phyloP scores from a whole-genome alignment of 768 basidiomycete genomes.

The Pholiota microspora region DNA sequence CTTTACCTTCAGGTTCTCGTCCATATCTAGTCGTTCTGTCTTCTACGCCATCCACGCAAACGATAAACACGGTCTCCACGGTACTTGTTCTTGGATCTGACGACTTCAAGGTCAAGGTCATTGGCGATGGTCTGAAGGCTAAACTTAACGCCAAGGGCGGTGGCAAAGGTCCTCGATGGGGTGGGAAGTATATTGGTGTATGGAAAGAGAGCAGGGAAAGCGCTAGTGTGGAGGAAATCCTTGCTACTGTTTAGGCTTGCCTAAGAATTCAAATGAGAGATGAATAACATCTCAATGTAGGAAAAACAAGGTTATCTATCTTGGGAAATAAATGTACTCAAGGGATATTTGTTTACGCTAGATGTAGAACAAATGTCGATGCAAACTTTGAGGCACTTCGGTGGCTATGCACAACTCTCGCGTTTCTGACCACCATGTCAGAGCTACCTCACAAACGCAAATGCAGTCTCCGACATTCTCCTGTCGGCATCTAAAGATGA shows the following conservation, averaged over 20 bases:
- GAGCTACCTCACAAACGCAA: no score
- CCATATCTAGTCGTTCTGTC: conserved; percentile 53
- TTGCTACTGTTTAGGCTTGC: conserved; percentile 24
- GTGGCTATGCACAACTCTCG: no score
- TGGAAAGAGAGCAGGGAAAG: conserved; percentile 55
- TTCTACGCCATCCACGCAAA: conserved; percentile 62
- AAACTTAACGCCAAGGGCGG: conserved; percentile 72
- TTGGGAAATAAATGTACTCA: no score
- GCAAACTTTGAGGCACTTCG: no score
- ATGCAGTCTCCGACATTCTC: no score
- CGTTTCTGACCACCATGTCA: no score
- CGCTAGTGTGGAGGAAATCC: conserved; percentile 34
- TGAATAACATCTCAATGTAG: background rate
- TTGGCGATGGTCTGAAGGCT: conserved; percentile 54
- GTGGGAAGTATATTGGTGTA: conserved; percentile 67
- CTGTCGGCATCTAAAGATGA: no score
- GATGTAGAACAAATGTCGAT: no score
- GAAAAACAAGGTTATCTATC: no score
- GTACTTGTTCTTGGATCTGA: conserved; percentile 62
- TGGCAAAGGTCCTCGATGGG: conserved; percentile 74
- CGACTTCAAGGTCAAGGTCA: conserved; percentile 55
- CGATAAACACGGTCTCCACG: conserved; percentile 43
- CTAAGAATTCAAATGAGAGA: background rate
- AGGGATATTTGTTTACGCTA: no score
- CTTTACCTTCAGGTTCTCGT: conserved; percentile 19